phyloP scores from a whole-genome alignment of 345 rosid genomes.

The Triadica sebifera region DNA sequence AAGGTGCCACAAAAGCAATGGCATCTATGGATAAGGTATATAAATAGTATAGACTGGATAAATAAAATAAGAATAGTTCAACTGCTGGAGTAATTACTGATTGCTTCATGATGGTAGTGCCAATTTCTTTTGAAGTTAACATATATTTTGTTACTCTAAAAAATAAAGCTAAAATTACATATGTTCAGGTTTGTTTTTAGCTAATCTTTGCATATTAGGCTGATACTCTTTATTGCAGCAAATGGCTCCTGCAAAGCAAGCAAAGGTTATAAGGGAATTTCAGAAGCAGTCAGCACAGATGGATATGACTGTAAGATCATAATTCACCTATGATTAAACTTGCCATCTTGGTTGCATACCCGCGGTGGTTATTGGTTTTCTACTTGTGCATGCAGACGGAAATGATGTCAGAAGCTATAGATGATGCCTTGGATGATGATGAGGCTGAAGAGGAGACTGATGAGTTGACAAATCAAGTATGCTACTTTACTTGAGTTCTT shows the following conservation, averaged over 20 bases:
- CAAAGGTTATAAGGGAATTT: slow-evolving; percentile 69
- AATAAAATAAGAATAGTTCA: slow-evolving; percentile 4
- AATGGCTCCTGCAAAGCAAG: slow-evolving; percentile 94
- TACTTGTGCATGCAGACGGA: slow-evolving; percentile 58
- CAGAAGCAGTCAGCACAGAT: slow-evolving; percentile 91
- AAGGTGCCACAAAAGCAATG: slow-evolving; percentile 93
- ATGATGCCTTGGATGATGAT: slow-evolving; percentile 81
- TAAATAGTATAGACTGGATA: not conserved
- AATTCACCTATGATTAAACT: slow-evolving; percentile 5
- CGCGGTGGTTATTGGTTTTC: slow-evolving; percentile 20
- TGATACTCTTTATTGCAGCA: slow-evolving; percentile 46
- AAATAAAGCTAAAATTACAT: not conserved
- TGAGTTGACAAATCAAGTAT: slow-evolving; percentile 88
- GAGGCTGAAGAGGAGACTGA: slow-evolving; percentile 97
- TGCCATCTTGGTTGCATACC: slow-evolving; percentile 12
- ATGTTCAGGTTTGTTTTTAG: not conserved
- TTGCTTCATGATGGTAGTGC: not conserved
- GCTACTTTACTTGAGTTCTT: slow-evolving; percentile 5
- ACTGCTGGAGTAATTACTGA: slow-evolving; percentile 4
- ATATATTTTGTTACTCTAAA: not conserved
- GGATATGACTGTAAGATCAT: slow-evolving; percentile 90
- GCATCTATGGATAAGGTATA: slow-evolving; percentile 73
- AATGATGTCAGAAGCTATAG: slow-evolving; percentile 94
- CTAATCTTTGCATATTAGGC: not conserved
- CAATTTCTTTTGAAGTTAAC: not conserved